These are phyloP conservation scores for Flagelloscypha sp. DNA, from an alignment of 768 basidiomycete species.

Conservation along the genomic window DNA sequence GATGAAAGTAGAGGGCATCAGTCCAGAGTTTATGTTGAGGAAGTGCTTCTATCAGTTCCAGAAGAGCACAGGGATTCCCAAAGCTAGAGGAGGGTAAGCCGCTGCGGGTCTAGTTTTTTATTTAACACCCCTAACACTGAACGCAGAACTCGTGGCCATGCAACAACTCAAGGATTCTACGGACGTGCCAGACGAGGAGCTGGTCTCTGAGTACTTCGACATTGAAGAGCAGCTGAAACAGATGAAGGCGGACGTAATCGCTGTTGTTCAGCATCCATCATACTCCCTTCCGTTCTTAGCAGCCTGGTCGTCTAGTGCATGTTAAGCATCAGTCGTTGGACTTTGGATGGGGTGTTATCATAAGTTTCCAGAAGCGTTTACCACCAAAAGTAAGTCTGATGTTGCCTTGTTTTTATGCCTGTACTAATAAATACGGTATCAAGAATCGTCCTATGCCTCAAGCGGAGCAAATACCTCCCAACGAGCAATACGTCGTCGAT, in stretches of 20 bases:
- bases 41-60: conserved; percentile 99
- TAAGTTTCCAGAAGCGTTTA: conserved; percentile 84
- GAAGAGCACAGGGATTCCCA: conserved; percentile 84
- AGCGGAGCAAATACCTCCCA: conserved; percentile 65
- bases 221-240: conserved; percentile 89
- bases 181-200: conserved; percentile 74
- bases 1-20: conserved; percentile 97
- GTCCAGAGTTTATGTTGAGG: conserved; percentile 97
- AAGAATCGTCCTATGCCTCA: conserved; percentile 62
- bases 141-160: conserved; percentile 73
- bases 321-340: conserved; percentile 80
- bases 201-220: conserved; percentile 87
- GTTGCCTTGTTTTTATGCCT: neutral
- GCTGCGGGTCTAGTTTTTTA: no score
- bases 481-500: conserved; percentile 89
- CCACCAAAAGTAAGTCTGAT: conserved; percentile 58
- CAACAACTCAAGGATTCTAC: conserved; percentile 59
- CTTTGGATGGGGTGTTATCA: conserved; percentile 94
- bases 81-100: conserved; percentile 71
- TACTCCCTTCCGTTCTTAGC: conserved; percentile 93
- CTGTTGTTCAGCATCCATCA: conserved; percentile 90
- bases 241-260: conserved; percentile 79
- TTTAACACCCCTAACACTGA: no score
- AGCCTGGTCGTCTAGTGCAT: conserved; percentile 86
- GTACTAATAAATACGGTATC: neutral